phyloP scores from a whole-genome alignment of 495 filamentous ascomycete genomes.

The Annulohypoxylon stygium region DNA sequence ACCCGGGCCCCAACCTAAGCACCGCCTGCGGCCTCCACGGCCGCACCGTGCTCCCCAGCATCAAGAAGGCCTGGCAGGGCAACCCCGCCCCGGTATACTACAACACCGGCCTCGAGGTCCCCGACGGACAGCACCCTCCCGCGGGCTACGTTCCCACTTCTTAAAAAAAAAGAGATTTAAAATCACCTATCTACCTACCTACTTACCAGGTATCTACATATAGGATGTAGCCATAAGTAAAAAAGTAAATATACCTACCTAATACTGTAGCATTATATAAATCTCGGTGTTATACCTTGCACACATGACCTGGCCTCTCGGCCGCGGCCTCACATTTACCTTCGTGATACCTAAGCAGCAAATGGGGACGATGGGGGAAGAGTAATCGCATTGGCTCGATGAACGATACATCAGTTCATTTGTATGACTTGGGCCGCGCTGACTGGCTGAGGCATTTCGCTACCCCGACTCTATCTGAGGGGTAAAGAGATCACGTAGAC shows the following conservation, averaged over 20 bases:
- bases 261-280: neutral
- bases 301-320: neutral
- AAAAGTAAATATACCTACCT: no score
- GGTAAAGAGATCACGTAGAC: neutral
- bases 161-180: neutral
- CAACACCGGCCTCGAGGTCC: constrained; percentile 55
- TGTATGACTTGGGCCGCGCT: neutral
- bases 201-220: no score
- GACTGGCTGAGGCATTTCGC: neutral
- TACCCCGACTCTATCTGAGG: neutral
- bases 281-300: neutral
- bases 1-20: constrained; percentile 55
- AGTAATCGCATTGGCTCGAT: neutral
- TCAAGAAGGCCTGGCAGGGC: constrained; percentile 56
- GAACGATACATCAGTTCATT: neutral
- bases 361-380: neutral
- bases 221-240: no score
- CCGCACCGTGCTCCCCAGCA: constrained; percentile 55
- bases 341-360: neutral
- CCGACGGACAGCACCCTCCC: constrained; percentile 59
- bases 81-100: constrained; percentile 56
- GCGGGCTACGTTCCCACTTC: constrained; percentile 44
- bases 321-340: neutral
- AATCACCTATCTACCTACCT: no score
- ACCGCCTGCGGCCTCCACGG: constrained; percentile 44